Conservation (phyloP, 345 rosid genomes). For the Eucalyptus lansdowneana region DNA sequence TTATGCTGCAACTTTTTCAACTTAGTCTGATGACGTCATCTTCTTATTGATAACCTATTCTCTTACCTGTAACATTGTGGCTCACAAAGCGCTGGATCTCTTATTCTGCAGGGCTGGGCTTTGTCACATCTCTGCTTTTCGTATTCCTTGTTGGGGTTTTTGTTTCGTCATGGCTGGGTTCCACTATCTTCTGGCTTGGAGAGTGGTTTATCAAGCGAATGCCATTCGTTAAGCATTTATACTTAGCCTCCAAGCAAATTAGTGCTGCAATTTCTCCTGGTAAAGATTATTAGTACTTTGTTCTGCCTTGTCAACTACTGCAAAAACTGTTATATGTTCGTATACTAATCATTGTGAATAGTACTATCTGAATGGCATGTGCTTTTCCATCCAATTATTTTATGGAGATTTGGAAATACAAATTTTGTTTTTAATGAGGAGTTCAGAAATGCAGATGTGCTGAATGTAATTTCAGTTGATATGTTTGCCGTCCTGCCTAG, state of each 20-base stretch:
- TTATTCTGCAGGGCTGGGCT: constrained; percentile 49
- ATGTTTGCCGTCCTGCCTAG: not conserved
- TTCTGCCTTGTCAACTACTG: not conserved
- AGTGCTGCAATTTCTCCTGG: constrained; percentile 74
- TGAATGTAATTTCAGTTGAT: not conserved
- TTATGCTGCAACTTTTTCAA: not conserved
- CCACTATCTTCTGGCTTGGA: constrained; percentile 54
- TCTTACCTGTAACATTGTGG: not conserved
- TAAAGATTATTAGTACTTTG: not conserved
- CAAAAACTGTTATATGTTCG: not conserved
- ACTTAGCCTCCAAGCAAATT: constrained; percentile 70
- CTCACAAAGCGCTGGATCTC: not conserved
- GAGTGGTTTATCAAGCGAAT: constrained; percentile 62
- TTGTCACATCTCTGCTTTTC: constrained; percentile 51
- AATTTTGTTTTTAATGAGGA: not conserved
- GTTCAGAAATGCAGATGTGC: not conserved
- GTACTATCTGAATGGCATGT: not conserved
- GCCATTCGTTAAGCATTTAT: constrained; percentile 60
- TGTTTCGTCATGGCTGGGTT: constrained; percentile 60
- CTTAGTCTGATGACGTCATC: not conserved
- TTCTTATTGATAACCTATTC: not conserved
- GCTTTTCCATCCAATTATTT: not conserved
- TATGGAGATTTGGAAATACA: not conserved
- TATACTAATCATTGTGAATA: not conserved
- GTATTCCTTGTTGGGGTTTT: constrained; percentile 55